Evolutionary conservation across 2,329 filamentous ascomycete genomes (phyloP), one percentile per base, ranked within the genome.

Genomic region (Scytalidium lignicola): DNA sequence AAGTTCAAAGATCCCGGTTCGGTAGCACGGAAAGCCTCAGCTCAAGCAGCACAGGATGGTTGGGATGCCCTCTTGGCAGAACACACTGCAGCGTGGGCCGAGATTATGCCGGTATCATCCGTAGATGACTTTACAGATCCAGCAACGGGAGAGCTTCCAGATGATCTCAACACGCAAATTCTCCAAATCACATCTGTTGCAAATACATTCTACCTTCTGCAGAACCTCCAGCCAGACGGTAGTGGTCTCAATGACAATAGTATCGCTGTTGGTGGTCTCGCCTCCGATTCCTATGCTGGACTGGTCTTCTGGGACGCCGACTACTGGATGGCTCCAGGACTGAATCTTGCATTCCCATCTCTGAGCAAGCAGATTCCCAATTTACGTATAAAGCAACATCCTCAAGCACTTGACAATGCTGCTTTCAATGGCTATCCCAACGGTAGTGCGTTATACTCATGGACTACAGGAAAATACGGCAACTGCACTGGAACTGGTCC

Each of bases 201-300:
- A 1, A 82, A 78, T 42, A 69, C 77, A 0, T 83, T 74, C 57
- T 76, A 80, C 55, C 62, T 83, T 1, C 63, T 83, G 3, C 77
- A 80, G 50, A 78, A 77, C 29, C 26, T 65, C 10, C 57, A 60
- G 46, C 62, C 62, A 69, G 64, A 78, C 69, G 59, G 79, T 63
- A 18, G 70, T 78, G 45, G 76, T 70, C 42, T 86, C 4, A 80
- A 83, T 51, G 71, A 77, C 19, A 72, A 84, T 61, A 86, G 83
- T 55, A 79, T 88, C 44, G 71, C 81, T 2, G 85, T 88, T n/a
- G 82, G 83, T 50, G 85, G 85, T 0, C 65, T 88, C 19, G 78
- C 74, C 0, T 84, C 82, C 4, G 82, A 86, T 54, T 83, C 79
- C 7, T 88, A 88, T 56, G 85, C 72, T 19, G 84, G 84, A 0